Evolutionary conservation across 371 early-diverging fungal species (phyloP), one percentile per base, ranked within the genome.

Genomic region (Funneliformis caledonium): DNA sequence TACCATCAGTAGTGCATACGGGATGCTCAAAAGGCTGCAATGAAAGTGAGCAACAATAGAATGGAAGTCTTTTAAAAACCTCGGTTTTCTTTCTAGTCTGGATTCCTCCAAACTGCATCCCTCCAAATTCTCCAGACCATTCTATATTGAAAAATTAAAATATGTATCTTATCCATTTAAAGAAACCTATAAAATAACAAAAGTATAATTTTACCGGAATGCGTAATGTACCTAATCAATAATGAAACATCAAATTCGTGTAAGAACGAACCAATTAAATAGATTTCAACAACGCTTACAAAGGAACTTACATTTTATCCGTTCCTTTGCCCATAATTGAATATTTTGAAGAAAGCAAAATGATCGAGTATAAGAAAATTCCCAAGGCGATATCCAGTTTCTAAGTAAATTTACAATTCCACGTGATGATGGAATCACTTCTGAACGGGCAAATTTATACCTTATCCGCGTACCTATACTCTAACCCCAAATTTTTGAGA

Each of bases 11-110:
- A 1, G 97, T 95, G 85, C 97, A 96, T 43, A 96, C 91, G 4
- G 99, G 97, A 81, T 89, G 89, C 72, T 92, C 94, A 82, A 96
- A 95, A 4, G 97, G 97, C 82, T 91, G 92, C 61, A 97, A 86
- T 11, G 97, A 93, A 33, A 97, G 88, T 9, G 97, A 92, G 82
- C 97, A 97, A 86, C 92, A 94, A 81, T 92, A 90, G 80, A 96
- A 96, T 1, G 96, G 96, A 16, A 96, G 84, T 31, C 91, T 86
- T 78, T 93, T 90, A 82, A 95, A 94, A 11, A 85, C 77, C 19
- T 83, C 76, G 22, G 84, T 85, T 43, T 85, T 83, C 22, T 62
- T 77, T 26, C 81, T 78, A 82, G 82, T 60, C 82, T 84, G 59
- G 59, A 87, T 84, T 60, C 93, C 88, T 83, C 94, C 85, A 89